Conservation (phyloP, 2,329 filamentous ascomycete species). For the Microthyrium microscopicum region DNA sequence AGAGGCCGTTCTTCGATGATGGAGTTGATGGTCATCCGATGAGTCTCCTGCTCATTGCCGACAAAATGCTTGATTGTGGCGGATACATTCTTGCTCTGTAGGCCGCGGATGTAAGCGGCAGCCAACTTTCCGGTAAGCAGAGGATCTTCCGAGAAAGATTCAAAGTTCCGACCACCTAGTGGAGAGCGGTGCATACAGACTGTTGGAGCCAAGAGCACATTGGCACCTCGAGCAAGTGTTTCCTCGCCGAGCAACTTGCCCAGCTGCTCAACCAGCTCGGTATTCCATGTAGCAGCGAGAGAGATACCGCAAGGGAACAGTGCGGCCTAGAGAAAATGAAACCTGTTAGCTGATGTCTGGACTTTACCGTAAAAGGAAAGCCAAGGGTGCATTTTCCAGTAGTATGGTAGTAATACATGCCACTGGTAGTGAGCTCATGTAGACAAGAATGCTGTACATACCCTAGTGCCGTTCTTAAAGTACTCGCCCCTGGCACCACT, state of each 20-base stretch:
- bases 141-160: slow-evolving; percentile 75
- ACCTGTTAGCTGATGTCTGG: too few species aligned
- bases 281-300: slow-evolving; percentile 65
- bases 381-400: too few species aligned
- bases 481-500: slow-evolving; percentile 54
- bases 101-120: slow-evolving; percentile 52
- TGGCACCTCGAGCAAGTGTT: slow-evolving; percentile 53
- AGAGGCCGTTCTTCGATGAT: slow-evolving; percentile 47
- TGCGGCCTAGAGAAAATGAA: slow-evolving; percentile 37
- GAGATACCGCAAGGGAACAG: slow-evolving; percentile 67
- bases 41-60: slow-evolving; percentile 57
- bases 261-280: slow-evolving; percentile 49
- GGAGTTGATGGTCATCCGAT: slow-evolving; percentile 47
- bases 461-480: slow-evolving; percentile 37
- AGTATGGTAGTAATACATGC: slow-evolving; percentile 8
- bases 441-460: slow-evolving; percentile 7
- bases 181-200: slow-evolving; percentile 72
- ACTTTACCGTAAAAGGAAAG: slow-evolving; percentile 9
- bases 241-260: slow-evolving; percentile 58
- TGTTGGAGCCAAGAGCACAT: slow-evolving; percentile 60
- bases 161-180: slow-evolving; percentile 71
- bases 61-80: slow-evolving; percentile 69
- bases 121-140: slow-evolving; percentile 58
- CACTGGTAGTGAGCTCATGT: background rate
- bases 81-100: slow-evolving; percentile 57